These are phyloP conservation scores for Dalbergia cochinchinensis DNA, from an alignment of 306 rosid species.

Conservation along the genomic window DNA sequence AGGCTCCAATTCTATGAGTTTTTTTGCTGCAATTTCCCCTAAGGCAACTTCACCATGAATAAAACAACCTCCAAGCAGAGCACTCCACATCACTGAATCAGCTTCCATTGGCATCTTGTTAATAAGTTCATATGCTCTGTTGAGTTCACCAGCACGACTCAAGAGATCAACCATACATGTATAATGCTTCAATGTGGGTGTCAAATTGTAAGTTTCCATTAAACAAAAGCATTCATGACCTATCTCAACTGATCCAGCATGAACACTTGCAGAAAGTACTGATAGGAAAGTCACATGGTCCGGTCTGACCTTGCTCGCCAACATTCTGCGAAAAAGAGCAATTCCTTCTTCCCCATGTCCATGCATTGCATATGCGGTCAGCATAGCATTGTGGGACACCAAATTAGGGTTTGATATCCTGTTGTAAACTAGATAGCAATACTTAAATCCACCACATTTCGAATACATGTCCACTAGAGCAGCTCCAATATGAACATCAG, in stretches of 20 bases:
- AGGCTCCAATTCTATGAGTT: conserved; percentile 64
- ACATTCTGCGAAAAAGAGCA: conserved; percentile 50
- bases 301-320: conserved; percentile 52
- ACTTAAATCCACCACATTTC: conserved; percentile 64
- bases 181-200: conserved; percentile 67
- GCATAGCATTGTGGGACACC: conserved; percentile 68
- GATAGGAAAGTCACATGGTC: conserved; percentile 64
- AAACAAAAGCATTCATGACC: conserved; percentile 58
- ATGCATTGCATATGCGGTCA: conserved; percentile 69
- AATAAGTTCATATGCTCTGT: conserved; percentile 55
- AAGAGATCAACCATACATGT: conserved; percentile 71
- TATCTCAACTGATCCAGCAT: conserved; percentile 55
- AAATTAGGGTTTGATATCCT: conserved; percentile 63
- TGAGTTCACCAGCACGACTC: conserved; percentile 61
- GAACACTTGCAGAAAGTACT: conserved; percentile 67
- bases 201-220: conserved; percentile 54
- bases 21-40: conserved; percentile 64
- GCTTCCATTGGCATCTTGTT: conserved; percentile 61
- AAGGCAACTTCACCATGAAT: conserved; percentile 49
- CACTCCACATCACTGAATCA: conserved; percentile 66
- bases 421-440: conserved; percentile 51
- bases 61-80: conserved; percentile 69
- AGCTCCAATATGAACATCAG: conserved; percentile 57
- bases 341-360: conserved; percentile 68
- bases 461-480: conserved; percentile 71